Evolutionary conservation across 179 eudicot species (phyloP).

Genomic region (Drosera spatulata): DNA sequence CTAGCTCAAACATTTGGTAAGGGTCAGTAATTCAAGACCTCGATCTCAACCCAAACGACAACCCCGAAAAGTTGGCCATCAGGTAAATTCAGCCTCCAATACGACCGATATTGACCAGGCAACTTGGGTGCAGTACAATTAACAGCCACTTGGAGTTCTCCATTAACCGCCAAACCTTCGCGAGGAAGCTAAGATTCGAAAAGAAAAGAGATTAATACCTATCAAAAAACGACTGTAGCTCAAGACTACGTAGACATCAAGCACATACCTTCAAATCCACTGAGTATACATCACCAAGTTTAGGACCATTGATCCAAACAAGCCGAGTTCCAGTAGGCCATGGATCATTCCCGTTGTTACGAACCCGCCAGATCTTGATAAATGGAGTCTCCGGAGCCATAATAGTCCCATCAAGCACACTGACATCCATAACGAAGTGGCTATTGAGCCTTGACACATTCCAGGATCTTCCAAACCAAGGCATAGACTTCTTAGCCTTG

Average conservation of each 20-base stretch:
- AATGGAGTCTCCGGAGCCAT: slow-evolving; percentile 76
- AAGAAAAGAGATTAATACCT: background rate
- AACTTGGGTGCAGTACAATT: slow-evolving; percentile 71
- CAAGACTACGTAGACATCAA: background rate
- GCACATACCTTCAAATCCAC: slow-evolving; percentile 46
- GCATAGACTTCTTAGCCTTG: too few species aligned
- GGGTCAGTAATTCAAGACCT: slow-evolving; percentile 26
- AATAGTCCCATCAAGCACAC: slow-evolving; percentile 60
- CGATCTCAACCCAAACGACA: slow-evolving; percentile 75
- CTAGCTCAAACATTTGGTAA: background rate
- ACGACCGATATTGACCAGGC: slow-evolving; percentile 76
- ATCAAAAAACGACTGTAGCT: background rate
- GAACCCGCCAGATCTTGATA: slow-evolving; percentile 90
- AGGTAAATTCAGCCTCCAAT: slow-evolving; percentile 78
- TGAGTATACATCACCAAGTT: slow-evolving; percentile 26
- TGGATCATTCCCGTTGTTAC: slow-evolving; percentile 47
- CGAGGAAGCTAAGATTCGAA: slow-evolving; percentile 32
- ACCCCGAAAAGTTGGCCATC: slow-evolving; percentile 85
- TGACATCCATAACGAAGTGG: slow-evolving; percentile 62
- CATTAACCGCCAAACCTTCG: slow-evolving; percentile 33
- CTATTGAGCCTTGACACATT: slow-evolving; percentile 42
- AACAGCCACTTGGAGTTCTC: slow-evolving; percentile 65
- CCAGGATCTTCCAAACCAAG: background rate
- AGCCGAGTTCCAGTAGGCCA: slow-evolving; percentile 68
- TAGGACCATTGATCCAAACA: slow-evolving; percentile 77